Evolutionary conservation across 1,139 yeast species (phyloP).

Genomic region (Candida labiduridarum): DNA sequence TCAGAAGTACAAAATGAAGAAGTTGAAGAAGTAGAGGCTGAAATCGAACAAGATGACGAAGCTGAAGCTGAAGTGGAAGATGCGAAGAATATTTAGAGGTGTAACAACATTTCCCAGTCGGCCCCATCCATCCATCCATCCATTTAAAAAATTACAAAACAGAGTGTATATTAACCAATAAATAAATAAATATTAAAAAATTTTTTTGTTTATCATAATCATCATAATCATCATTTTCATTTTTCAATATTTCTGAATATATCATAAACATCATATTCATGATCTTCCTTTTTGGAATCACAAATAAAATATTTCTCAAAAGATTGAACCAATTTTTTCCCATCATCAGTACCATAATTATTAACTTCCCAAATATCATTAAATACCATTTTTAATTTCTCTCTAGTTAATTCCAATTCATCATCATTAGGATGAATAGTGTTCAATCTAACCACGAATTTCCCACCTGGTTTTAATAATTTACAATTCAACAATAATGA

Average conservation of each 20-base stretch:
- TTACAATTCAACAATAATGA: conserved; percentile 77
- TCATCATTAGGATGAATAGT: conserved; percentile 50
- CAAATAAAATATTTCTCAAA: conserved; percentile 75
- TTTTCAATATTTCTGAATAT: conserved; percentile 39
- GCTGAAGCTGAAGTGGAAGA: conserved; percentile 8
- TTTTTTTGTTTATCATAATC: background rate
- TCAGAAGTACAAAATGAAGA: conserved; percentile 19
- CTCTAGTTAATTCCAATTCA: conserved; percentile 63
- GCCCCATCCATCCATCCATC: background rate
- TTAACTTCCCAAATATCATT: conserved; percentile 43
- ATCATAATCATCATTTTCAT: background rate
- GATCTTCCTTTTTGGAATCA: conserved; percentile 41
- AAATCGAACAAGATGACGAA: conserved; percentile 18
- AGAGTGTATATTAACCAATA: background rate
- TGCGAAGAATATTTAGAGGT: conserved; percentile 6
- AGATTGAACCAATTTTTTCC: conserved; percentile 35
- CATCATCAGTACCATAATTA: conserved; percentile 3
- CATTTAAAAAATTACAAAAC: background rate
- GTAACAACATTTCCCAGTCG: background rate
- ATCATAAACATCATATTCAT: conserved; percentile 43
- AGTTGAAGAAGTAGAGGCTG: conserved; percentile 23
- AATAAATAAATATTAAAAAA: conserved; percentile 3
- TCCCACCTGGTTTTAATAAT: conserved; percentile 67
- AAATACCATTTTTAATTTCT: conserved; percentile 62
- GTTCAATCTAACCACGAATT: conserved; percentile 71